Percentiles rank a stretch among this genome's conserved stretches.
phyloP scores from a whole-genome alignment of 371 early-diverging fungal genomes.

The Apophysomyces variabilis region DNA sequence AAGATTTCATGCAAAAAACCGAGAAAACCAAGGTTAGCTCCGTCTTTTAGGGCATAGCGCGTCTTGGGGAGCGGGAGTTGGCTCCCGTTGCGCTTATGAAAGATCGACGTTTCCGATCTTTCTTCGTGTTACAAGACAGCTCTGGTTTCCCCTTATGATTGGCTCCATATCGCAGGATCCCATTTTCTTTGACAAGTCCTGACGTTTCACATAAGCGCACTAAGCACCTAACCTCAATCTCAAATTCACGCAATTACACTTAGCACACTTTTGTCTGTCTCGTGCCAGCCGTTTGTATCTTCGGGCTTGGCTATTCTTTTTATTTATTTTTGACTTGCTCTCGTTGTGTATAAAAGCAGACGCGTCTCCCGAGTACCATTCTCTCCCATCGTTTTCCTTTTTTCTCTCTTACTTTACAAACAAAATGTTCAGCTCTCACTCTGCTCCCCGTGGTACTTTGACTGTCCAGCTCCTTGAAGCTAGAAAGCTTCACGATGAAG shows the following conservation, averaged over 20 bases:
- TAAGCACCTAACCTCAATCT: no score
- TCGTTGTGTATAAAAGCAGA: no score
- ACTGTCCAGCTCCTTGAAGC: conserved; percentile 25
- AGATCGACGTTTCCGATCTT: conserved; percentile 5
- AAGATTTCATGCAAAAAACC: no score
- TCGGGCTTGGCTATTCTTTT: neutral
- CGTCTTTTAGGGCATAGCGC: no score
- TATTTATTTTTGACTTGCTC: neutral
- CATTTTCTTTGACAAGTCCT: no score
- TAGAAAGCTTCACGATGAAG: conserved; percentile 26
- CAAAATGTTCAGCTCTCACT: conserved; percentile 29
- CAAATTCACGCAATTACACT: no score
- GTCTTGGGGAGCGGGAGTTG: no score
- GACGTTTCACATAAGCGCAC: no score
- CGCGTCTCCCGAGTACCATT: no score
- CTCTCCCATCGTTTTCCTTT: neutral
- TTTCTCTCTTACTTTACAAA: neutral
- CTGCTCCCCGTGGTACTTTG: conserved; percentile 30
- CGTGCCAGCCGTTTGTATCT: no score
- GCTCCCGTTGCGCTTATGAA: neutral
- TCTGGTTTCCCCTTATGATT: neutral
- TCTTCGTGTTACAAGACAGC: neutral
- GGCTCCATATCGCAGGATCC: neutral
- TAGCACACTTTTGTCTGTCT: no score
- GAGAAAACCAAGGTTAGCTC: no score